phyloP scores from a whole-genome alignment of 495 filamentous ascomycete genomes.

The Penicillium roqueforti region DNA sequence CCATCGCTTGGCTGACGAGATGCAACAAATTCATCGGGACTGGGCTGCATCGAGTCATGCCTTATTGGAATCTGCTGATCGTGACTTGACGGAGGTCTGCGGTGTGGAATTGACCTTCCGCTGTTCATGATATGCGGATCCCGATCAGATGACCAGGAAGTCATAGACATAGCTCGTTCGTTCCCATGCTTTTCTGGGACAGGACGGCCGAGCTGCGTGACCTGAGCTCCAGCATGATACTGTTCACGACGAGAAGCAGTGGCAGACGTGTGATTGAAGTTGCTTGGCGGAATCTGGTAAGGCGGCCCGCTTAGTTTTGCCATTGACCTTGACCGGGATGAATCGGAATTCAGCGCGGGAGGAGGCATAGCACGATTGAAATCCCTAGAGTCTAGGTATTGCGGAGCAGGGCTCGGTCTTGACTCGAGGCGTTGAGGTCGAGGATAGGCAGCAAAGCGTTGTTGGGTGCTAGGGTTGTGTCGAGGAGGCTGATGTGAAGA shows the following conservation, averaged over 20 bases:
- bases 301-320: conserved; percentile 62
- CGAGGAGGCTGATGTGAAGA: conserved; percentile 61
- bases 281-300: conserved; percentile 60
- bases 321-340: conserved; percentile 74
- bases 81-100: conserved; percentile 54
- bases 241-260: conserved; percentile 72
- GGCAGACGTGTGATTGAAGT: conserved; percentile 63
- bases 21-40: conserved; percentile 24
- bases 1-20: conserved; percentile 43
- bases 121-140: conserved; percentile 82
- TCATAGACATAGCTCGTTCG: conserved; percentile 94
- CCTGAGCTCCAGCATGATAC: conserved; percentile 58
- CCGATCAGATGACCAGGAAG: conserved; percentile 70
- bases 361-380: conserved; percentile 50
- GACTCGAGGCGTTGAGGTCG: conserved; percentile 67
- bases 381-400: conserved; percentile 47
- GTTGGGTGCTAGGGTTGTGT: conserved; percentile 45
- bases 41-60: conserved; percentile 20
- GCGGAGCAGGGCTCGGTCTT: conserved; percentile 56
- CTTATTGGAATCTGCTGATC: conserved; percentile 18
- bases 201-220: conserved; percentile 84
- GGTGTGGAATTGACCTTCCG: conserved; percentile 77
- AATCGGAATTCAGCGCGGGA: conserved; percentile 77
- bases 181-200: conserved; percentile 84
- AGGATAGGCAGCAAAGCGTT: conserved; percentile 54